These are phyloP conservation scores for Cladosporium sp. DNA, from an alignment of 2,329 filamentous ascomycete species.

Conservation along the genomic window DNA sequence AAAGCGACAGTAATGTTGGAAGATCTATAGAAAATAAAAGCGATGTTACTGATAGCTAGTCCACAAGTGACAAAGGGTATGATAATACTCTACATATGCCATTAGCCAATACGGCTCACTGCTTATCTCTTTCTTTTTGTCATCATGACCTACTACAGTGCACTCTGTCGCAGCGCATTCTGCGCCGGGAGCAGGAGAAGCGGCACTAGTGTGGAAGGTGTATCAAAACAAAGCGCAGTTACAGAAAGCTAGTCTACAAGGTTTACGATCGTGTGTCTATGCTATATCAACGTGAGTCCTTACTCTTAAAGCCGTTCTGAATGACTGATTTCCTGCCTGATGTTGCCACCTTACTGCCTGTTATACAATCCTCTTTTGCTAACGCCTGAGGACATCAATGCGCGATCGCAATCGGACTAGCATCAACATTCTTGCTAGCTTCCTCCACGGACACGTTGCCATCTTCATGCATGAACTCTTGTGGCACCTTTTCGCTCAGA, in stretches of 20 bases:
- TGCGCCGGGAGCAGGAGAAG: background rate
- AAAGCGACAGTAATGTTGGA: background rate
- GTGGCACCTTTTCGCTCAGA: conserved; percentile 49
- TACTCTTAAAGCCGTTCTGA: background rate
- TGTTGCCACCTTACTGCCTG: background rate
- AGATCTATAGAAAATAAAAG: background rate
- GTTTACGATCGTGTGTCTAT: background rate
- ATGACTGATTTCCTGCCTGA: background rate
- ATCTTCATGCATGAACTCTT: conserved; percentile 40
- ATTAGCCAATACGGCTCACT: too few species aligned
- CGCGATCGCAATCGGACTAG: conserved; percentile 30
- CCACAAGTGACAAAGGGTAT: background rate
- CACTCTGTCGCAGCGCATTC: too few species aligned
- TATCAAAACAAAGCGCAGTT: background rate
- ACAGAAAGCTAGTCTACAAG: background rate
- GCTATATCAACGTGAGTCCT: background rate
- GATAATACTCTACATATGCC: too few species aligned
- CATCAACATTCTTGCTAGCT: conserved; percentile 18
- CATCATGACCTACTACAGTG: too few species aligned
- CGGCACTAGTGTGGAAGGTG: background rate
- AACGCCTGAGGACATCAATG: conserved; percentile 23
- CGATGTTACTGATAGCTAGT: background rate
- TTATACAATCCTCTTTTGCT: background rate
- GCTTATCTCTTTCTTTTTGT: too few species aligned
- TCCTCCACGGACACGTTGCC: conserved; percentile 22